Conservation (phyloP, 768 basidiomycete genomes). For the Trametes cinnabarina region DNA sequence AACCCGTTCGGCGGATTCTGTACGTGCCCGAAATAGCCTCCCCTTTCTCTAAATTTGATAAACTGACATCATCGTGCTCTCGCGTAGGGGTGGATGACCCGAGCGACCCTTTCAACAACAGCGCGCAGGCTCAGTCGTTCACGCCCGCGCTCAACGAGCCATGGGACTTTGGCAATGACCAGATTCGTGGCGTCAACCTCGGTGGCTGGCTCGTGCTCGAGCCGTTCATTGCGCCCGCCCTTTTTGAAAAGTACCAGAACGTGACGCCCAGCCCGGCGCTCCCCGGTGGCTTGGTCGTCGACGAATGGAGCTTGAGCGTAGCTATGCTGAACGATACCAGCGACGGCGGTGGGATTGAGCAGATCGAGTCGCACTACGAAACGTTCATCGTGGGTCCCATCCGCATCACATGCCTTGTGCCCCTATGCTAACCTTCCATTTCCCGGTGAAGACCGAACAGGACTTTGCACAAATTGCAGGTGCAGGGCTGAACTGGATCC, state of each 20-base stretch:
- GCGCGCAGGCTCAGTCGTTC: constrained; percentile 76
- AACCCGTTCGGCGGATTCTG: constrained; percentile 76
- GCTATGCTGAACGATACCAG: constrained; percentile 62
- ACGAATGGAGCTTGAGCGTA: constrained; percentile 69
- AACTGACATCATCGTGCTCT: constrained; percentile 10
- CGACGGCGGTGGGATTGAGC: constrained; percentile 58
- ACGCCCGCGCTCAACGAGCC: constrained; percentile 75
- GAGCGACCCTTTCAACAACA: constrained; percentile 72
- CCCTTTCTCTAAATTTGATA: not conserved
- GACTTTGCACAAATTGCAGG: constrained; percentile 89
- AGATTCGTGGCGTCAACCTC: constrained; percentile 66
- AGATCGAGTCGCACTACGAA: constrained; percentile 75
- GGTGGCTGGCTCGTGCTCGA: constrained; percentile 80
- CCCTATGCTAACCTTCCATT: not conserved
- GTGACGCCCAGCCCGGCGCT: constrained; percentile 18
- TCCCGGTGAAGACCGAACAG: constrained; percentile 64
- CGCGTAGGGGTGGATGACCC: constrained; percentile 64
- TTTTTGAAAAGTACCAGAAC: constrained; percentile 61
- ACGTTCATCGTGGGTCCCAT: constrained; percentile 74
- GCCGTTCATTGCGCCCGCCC: constrained; percentile 70
- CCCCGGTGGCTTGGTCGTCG: constrained; percentile 38
- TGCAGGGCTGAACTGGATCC: constrained; percentile 85
- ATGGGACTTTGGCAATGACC: constrained; percentile 70
- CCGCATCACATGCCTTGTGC: not conserved
- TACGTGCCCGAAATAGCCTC: constrained; percentile 34